A percentile compares a stretch with the other conserved stretches of the same genome.
phyloP scores from a whole-genome alignment of 305 asterid species.

The Rubia peregrina region DNA sequence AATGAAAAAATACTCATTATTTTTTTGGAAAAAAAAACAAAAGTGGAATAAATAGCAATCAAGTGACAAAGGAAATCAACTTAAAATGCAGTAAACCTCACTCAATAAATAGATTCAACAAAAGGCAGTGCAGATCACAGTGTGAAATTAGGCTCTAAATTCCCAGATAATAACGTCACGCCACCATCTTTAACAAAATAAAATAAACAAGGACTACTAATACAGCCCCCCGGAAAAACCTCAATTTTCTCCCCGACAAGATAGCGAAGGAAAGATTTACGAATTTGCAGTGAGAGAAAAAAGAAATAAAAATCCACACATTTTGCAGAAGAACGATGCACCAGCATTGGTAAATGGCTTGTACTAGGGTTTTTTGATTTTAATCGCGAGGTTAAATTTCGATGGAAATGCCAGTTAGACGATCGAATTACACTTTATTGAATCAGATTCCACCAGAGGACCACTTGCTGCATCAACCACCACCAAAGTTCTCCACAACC shows the following conservation, averaged over 20 bases:
- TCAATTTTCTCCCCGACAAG: slow-evolving; percentile 18
- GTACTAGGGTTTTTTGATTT: slow-evolving; percentile 24
- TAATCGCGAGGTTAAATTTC: slow-evolving; percentile 10
- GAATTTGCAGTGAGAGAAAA: slow-evolving; percentile 8
- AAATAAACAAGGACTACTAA: neutral
- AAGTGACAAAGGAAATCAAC: neutral
- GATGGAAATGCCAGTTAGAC: slow-evolving; percentile 72
- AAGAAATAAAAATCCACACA: neutral
- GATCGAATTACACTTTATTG: slow-evolving; percentile 63
- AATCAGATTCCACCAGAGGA: slow-evolving; percentile 67
- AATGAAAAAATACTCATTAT: neutral
- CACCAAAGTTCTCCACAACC: slow-evolving; percentile 34
- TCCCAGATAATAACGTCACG: slow-evolving; percentile 21
- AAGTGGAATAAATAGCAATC: neutral
- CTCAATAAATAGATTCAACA: neutral
- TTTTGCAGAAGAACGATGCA: slow-evolving; percentile 3
- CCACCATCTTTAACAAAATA: slow-evolving; percentile 14
- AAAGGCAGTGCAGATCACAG: neutral
- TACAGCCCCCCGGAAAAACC: slow-evolving; percentile 15
- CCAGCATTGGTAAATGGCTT: slow-evolving; percentile 23
- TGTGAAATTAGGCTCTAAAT: slow-evolving; percentile 9
- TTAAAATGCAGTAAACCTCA: neutral
- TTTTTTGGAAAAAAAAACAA: neutral
- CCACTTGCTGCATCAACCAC: slow-evolving; percentile 35
- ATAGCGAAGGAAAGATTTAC: slow-evolving; percentile 16